A percentile compares a stretch with the other conserved stretches of the same genome.
phyloP scores from a whole-genome alignment of 1,284 basidiomycete species.

The Rhizopogon hawkerae region DNA sequence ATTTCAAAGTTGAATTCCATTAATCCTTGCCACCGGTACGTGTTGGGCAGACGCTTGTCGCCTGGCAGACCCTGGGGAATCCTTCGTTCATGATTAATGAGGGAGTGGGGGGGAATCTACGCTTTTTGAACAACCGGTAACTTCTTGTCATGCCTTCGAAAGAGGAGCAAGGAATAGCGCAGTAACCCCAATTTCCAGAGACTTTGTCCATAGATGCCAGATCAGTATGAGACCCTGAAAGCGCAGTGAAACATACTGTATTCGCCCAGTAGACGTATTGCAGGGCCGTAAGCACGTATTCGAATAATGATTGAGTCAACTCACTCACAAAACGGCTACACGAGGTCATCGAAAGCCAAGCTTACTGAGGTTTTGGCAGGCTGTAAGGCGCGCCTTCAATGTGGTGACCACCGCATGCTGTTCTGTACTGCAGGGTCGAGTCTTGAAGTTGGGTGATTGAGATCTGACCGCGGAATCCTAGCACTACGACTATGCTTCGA shows the following conservation, averaged over 20 bases:
- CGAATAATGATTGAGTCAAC: not conserved
- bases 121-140: not conserved
- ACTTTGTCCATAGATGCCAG: not conserved
- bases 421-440: not conserved
- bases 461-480: not conserved
- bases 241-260: not conserved
- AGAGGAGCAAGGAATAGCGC: not conserved
- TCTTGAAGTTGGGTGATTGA: not conserved
- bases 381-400: not conserved
- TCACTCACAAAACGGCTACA: not conserved
- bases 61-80: constrained; percentile 1
- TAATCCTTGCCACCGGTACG: not conserved
- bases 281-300: not conserved
- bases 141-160: not conserved
- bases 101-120: not conserved
- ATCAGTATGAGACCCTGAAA: not conserved
- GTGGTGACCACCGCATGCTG: not conserved
- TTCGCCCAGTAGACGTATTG: not conserved
- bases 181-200: not conserved
- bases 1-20: not conserved
- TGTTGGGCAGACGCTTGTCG: not conserved
- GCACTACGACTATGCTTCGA: not conserved
- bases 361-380: not conserved
- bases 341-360: not conserved
- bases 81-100: not conserved